Evolutionary conservation across 1,284 basidiomycete genomes (phyloP).

Genomic region (Peniophora sp.): DNA sequence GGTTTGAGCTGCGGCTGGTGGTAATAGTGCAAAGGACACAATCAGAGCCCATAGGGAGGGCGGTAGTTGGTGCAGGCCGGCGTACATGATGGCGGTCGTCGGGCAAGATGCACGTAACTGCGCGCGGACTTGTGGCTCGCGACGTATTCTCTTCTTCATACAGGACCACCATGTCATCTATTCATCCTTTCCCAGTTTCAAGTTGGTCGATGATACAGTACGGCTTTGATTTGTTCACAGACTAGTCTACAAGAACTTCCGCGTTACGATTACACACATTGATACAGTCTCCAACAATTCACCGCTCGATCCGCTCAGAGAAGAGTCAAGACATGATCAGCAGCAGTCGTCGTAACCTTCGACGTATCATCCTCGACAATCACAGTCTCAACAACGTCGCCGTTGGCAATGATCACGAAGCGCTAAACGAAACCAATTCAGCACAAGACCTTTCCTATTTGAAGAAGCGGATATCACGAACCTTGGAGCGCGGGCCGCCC

Average conservation of each 20-base stretch:
- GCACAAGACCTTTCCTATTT: neutral
- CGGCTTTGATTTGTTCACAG: too few species aligned
- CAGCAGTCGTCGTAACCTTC: slow-evolving; percentile 50
- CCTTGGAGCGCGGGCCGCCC: slow-evolving; percentile 62
- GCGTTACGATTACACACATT: too few species aligned
- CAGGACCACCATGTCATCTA: too few species aligned
- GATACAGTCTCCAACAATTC: too few species aligned
- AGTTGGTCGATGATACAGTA: too few species aligned
- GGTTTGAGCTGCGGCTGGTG: neutral
- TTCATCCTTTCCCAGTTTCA: too few species aligned
- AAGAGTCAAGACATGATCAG: slow-evolving; percentile 47
- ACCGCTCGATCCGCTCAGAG: slow-evolving; percentile 22
- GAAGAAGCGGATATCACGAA: slow-evolving; percentile 19
- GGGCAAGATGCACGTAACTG: too few species aligned
- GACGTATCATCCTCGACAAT: slow-evolving; percentile 52
- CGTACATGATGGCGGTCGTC: too few species aligned
- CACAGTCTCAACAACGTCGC: slow-evolving; percentile 44
- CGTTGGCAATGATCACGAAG: slow-evolving; percentile 50
- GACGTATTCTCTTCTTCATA: too few species aligned
- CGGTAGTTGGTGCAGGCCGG: neutral
- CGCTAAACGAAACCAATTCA: slow-evolving; percentile 28
- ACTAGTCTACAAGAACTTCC: too few species aligned
- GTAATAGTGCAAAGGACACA: neutral
- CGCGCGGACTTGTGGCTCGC: too few species aligned
- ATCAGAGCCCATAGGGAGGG: neutral